Evolutionary conservation across 768 basidiomycete genomes (phyloP), one percentile per base, ranked within the genome.

Genomic region (Suillus occidentalis): DNA sequence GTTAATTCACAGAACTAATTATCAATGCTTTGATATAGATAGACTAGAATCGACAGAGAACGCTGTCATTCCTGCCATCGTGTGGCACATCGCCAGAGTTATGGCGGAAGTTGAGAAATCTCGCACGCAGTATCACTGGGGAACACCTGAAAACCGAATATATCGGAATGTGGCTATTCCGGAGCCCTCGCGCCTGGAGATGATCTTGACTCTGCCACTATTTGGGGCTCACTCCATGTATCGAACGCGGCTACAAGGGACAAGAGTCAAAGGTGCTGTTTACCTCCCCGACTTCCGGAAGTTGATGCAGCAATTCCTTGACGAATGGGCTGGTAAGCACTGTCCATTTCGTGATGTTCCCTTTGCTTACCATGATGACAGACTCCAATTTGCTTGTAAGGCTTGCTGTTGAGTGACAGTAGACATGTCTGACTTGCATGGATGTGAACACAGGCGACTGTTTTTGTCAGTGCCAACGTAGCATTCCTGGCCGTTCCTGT

Each of bases 271-370:
- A 31, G 31, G 31, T 2, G 31, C 31, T 31, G 31, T 31, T 31
- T 31, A 31, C 4, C 31, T 31, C 31, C 31, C 31, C 4, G 31
- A 31, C 31, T 31, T 31, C 31, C 31, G 31, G 31, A 31, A 31
- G 31, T 31, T 31, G 53, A 65, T 75, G 60, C 61, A 63, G 31
- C 68, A 65, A 8, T 64, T 75, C 49, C 47, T 75, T 62, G 61
- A 57, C 0, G 73, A 74, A 60, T 75, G 73, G 71, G 68, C 69
- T 9, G 73, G 73, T 74, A 40, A 60, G 72, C 62, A 31, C 2
- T 43, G 28, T 55, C 20, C 25, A 60, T 22, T 8, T 3, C 31
- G 28, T 43, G n/a, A 25, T 18, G 58, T 28, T 58, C 6, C 20
- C 50, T 22, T 22, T 13, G 12, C 57, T 28, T 61, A 36, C 36